Base-by-base conservation (phyloP, 495 filamentous ascomycete genomes). In the Neurospora sp. region DNA sequence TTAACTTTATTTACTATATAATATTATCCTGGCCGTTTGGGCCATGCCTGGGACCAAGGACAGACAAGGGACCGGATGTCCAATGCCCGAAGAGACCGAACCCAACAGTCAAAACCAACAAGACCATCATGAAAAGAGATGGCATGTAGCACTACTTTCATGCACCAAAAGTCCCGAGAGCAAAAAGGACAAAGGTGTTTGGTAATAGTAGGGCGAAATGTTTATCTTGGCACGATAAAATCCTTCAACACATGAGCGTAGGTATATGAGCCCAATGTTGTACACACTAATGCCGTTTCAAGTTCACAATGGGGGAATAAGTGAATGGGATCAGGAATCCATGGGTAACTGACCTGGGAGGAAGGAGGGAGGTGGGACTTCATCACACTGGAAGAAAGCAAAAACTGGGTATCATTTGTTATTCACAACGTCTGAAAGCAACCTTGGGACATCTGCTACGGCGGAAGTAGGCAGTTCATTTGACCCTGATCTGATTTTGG, bases 401-500 rank as follows among this genome's bases (percentile, higher is more conserved):
- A 27, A 59, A 66, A 66, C 54, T 66, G 54, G 54, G 54, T 66
- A 66, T 66, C 54, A 66, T 66, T 66, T 66, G 54, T 66, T 66
- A 66, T 66, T 66, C 54, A 66, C 54, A 66, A 31, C 54, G 54
- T 66, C 54, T 16, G 23, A 66, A 66, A 66, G 54, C 27, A 66
- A 66, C 54, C 54, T 66, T 37, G 27, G 27, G 54, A 66, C 54
- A 16, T 66, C 54, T 66, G 54, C 54, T 66, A 71, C 70, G 80
- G 78, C 78, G 74, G 75, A 79, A 76, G 76, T 73, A 81, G 78
- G 77, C 76, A 74, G 77, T 76, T 78, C 77, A 79, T 79, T 78
- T 78, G 74, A 79, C 80, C 80, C 75, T 77, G 76, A 78, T 75
- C 76, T 79, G 78, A 76, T 81, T 79, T 80, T 81, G 79, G 80